Evolutionary conservation across 495 filamentous ascomycete genomes (phyloP), one percentile per base, ranked within the genome.

Genomic region (Aspergillus nanangensis): DNA sequence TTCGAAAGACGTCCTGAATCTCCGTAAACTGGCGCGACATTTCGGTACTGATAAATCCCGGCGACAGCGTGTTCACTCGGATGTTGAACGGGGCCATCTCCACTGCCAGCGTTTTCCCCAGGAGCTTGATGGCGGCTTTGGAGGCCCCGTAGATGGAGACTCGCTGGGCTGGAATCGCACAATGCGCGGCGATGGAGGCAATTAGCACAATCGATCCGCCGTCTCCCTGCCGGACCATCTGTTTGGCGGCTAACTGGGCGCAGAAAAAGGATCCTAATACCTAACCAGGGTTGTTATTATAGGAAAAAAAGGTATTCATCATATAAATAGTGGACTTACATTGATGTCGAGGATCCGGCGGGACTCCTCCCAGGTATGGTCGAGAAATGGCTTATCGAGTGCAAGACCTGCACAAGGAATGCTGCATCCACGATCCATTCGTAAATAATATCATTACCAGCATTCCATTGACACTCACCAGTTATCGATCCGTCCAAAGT

Each of bases 131-230:
- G 0, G 74, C 80, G 1, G 78, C 75, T 50, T 86, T 86, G 50
- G 74, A 78, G 15, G 77, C 74, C 55, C 84, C 86, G 54, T 87
- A 86, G 24, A 51, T 45, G 5, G 37, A 19, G 17, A 48, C 25
- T 13, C 37, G 21, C 15, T 31, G 45, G 7, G 45, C 18, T 11
- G 45, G 45, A 20, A 31, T 41, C 4, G 45, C 17, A 14, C 37
- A 20, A 22, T 48, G 25, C 2, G 45, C 45, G 14, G 80, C 82
- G 38, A 84, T 78, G 39, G 75, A 79, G 2, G 81, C 79, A 19
- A 78, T 76, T 45, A 87, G 69, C 25, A 80, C 62, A 52, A 86
- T 83, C 41, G 69, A 70, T 3, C 84, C 83, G 5, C 80, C 74
- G 9, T 47, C 63, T 8, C 58, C 48, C 21, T 62, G 57, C 21